Evolutionary conservation across 257 asterid species (phyloP), one percentile per base, ranked within the genome.

Genomic region (Ligustrum vulgare): DNA sequence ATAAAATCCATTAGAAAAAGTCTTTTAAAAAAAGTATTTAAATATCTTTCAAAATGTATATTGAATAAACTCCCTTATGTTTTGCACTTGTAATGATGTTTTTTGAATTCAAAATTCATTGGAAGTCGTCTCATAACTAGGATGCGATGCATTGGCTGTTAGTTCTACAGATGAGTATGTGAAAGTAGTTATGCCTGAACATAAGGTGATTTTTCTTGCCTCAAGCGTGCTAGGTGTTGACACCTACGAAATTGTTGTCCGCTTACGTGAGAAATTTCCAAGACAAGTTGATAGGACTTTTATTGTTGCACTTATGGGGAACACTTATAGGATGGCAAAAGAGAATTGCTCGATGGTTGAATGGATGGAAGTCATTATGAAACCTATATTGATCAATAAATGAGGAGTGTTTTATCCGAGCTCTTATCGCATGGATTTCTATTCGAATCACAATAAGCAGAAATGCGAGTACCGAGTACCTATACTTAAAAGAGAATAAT

Each of bases 381-480:
- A 94, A 86, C 99, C 98, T 22, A 80, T 89, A 33, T 92, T 96
- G 0, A 86, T 94, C 16, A 94, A 92, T 74, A 91, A 88, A 92
- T 94, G 96, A 88, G 92, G 77, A 91, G 87, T 69, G 88, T 85
- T 25, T 83, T 94, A 6, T 88, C 93, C 2, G 93, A 87, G 72
- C 92, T 94, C 72, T 62, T 91, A 69, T 93, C 91, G 73, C 95
- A 82, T 63, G 91, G 96, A 6, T 83, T 80, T 72, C 67, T 91
- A 10, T 80, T 84, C 51, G 94, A 88, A 63, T 73, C 91, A 67
- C 69, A 86, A 49, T 87, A 75, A 84, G 36, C 70, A 28, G 72
- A 41, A 47, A 20, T 16, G 49, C 11, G 54, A 45, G n/a, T 45
- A 18, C 33, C 6, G 5, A 49, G 16, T 41, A 41, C 49, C 49